Base-by-base conservation (phyloP, 352 stramenopile genomes). In the Albugo candida region DNA sequence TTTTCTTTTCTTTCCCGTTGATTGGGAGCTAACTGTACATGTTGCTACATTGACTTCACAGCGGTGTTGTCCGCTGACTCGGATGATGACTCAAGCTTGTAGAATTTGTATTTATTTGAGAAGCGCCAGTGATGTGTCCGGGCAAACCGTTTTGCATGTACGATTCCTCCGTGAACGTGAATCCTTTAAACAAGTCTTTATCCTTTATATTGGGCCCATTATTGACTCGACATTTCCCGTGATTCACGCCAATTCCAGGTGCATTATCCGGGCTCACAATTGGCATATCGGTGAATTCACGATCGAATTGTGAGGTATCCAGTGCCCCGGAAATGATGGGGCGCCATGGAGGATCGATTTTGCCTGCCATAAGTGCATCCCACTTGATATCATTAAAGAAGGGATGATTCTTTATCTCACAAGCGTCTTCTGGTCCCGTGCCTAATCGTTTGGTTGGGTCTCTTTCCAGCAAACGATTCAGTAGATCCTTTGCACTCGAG, bases 251-350 rank as follows among this genome's bases (percentile, higher is more conserved):
- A 34, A 67, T 66, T 11, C 67, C 51, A 34, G 48, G 68, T n/a
- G 66, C 64, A 35, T 80, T 83, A 57, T 89, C 81, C 0, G 92
- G 89, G 49, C 80, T 96, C 55, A 94, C 77, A 27, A 98, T 81
- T 10, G 93, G 93, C 87, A 97, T 97, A 50, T 82, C 88, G 0
- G 93, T 98, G 52, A 97, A 97, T 63, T 98, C 93, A 48, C 80
- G 74, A 70, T 98, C 93, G 50, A 98, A 98, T 70, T 97, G 92
- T 49, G 87, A 97, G 36, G 92, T 97, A 69, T 98, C 92, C n/a
- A 96, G 63, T 38, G 70, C 92, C 18, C 83, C 78, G 17, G 78
- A 85, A 53, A 97, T 93, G 20, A 79, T 83, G 14, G 94, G 94
- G 18, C 77, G 65, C 89, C 89, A 98, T 35, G 92, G 92, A 41